phyloP scores from a whole-genome alignment of 1,284 basidiomycete species.

The Cerioporus squamosus region DNA sequence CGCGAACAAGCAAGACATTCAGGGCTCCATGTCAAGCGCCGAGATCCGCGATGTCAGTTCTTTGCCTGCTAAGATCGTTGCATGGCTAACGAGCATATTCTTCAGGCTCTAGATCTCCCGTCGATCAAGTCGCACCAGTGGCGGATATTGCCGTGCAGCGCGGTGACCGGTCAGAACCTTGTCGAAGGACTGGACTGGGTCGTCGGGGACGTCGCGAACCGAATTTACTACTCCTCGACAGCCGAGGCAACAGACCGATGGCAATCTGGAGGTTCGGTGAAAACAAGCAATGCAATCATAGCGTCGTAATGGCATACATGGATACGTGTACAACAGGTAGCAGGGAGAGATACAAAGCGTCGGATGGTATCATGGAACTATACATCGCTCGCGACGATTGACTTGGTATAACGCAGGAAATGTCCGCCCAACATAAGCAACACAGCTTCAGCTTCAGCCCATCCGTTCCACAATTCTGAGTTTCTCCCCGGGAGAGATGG shows the following conservation, averaged over 20 bases:
- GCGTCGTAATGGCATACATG: neutral
- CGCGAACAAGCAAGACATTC: conserved; percentile 99
- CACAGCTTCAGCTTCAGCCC: neutral
- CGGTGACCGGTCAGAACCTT: conserved; percentile 87
- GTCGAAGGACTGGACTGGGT: conserved; percentile 92
- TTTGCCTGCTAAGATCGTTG: neutral
- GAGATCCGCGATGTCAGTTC: conserved; percentile 82
- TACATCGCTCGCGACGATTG: neutral
- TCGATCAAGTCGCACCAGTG: conserved; percentile 88
- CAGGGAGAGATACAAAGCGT: neutral
- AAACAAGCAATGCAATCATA: neutral
- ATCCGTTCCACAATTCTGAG: conserved; percentile 19
- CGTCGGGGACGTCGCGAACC: conserved; percentile 86
- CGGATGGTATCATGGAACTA: neutral
- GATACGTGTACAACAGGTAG: neutral
- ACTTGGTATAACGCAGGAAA: neutral
- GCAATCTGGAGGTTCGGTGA: conserved; percentile 3
- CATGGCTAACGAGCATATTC: neutral
- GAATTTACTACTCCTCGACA: conserved; percentile 65
- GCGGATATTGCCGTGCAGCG: conserved; percentile 92
- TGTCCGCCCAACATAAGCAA: neutral
- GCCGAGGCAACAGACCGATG: conserved; percentile 12
- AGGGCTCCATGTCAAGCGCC: conserved; percentile 79
- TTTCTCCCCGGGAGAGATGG: conserved; percentile 17
- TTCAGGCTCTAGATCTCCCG: conserved; percentile 75